phyloP scores from a whole-genome alignment of 345 rosid species.

The Geranium brycei region DNA sequence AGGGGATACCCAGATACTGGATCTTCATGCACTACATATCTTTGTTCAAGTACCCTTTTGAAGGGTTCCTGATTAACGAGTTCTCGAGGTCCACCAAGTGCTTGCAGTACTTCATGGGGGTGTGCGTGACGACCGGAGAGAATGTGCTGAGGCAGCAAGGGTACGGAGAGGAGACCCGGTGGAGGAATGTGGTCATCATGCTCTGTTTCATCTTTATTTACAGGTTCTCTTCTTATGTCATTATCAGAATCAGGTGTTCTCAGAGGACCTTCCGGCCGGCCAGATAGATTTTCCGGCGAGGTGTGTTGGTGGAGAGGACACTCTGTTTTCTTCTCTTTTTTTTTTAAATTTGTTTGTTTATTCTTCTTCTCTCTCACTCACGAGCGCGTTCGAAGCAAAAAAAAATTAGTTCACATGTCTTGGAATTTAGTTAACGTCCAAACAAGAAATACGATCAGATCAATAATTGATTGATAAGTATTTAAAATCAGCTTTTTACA shows the following conservation, averaged over 20 bases:
- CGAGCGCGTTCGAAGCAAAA: constrained; percentile 14
- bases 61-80: constrained; percentile 82
- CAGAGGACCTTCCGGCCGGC: constrained; percentile 24
- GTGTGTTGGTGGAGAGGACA: constrained; percentile 19
- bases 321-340: not conserved
- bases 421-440: constrained; percentile 25
- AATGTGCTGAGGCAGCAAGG: constrained; percentile 69
- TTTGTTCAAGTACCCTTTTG: constrained; percentile 91
- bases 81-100: constrained; percentile 72
- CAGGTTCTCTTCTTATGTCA: constrained; percentile 67
- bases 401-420: constrained; percentile 28
- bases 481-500: too few relatives aligned
- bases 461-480: constrained; percentile 4
- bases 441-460: constrained; percentile 1
- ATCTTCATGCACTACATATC: constrained; percentile 89
- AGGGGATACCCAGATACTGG: constrained; percentile 79
- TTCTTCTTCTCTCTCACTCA: constrained; percentile 14
- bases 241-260: constrained; percentile 67
- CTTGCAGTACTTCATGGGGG: constrained; percentile 51
- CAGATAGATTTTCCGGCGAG: constrained; percentile 7
- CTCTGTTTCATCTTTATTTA: constrained; percentile 54
- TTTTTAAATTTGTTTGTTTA: not conserved
- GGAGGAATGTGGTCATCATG: constrained; percentile 78
- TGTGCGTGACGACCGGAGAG: constrained; percentile 52
- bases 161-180: constrained; percentile 49